Evolutionary conservation across 1,284 basidiomycete genomes (phyloP), one percentile per base, ranked within the genome.

Genomic region (Apiotrichum gracile): DNA sequence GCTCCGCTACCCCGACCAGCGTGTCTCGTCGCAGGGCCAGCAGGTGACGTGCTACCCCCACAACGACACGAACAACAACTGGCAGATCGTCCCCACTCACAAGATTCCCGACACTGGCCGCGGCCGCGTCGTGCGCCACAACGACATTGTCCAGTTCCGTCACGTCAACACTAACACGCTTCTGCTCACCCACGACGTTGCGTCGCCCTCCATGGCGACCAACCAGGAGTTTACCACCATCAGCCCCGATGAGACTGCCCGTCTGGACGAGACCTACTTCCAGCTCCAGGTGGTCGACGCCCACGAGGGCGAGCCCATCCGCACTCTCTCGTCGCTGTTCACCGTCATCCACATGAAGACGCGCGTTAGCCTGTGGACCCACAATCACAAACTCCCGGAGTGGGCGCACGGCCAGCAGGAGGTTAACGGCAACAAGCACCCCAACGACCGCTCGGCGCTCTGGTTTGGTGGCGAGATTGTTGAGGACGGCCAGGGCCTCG

Each of bases 331-430:
- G 5, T 85, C 89, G 5, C 86, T 93, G 71, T 93, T 97, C 79
- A 84, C 84, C 67, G 80, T 97, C 19, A 78, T 94, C 21, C 96
- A 99, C 74, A 81, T 88, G 4, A 82, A 86, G 7, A 98, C 96
- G 2, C 86, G 84, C 67, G 96, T 98, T 29, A 83, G 86, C 1
- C 83, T 99, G 79, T 97, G 91, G 92, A 97, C 93, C 7, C 88
- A 94, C 69, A 65, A 81, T 13, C 83, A 85, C 51, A 81, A 84
- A 44, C 79, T 99, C 13, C 96, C 96, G 0, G 92, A 93, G 2
- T 98, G 96, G 96, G 96, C 85, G 1, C 93, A 86, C 79, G 87
- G 87, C 67, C 96, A 98, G 74, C 92, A 97, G 68, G 96, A 98
- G 70, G 84, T 99, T 62, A 98, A 99, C 67, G 96, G 96, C 0